These are phyloP conservation scores for Dryas octopetala DNA, from an alignment of 306 rosid species.

Conservation along the genomic window DNA sequence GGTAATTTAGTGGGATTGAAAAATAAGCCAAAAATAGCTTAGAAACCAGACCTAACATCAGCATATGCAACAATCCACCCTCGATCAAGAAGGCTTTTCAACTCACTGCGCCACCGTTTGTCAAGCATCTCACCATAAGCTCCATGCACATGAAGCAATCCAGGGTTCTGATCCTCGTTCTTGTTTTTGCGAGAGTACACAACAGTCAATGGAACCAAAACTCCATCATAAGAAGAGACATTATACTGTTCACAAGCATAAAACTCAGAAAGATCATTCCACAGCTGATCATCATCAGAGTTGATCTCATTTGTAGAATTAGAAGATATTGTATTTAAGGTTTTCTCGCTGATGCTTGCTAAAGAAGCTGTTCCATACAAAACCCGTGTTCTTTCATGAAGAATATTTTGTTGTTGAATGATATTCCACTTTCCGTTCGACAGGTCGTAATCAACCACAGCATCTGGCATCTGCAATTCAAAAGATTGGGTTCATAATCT, in stretches of 20 bases:
- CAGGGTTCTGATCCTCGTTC: constrained; percentile 61
- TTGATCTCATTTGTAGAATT: constrained; percentile 39
- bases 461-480: constrained; percentile 88
- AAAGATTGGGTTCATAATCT: constrained; percentile 17
- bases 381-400: constrained; percentile 76
- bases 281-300: constrained; percentile 53
- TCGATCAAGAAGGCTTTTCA: constrained; percentile 93
- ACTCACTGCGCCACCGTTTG: constrained; percentile 80
- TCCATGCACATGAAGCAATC: constrained; percentile 88
- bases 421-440: constrained; percentile 77
- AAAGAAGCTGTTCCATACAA: constrained; percentile 68
- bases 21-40: constrained; percentile 12
- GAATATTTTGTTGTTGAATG: constrained; percentile 90
- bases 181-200: constrained; percentile 59
- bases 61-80: constrained; percentile 94
- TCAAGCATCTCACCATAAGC: constrained; percentile 89
- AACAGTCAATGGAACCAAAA: constrained; percentile 72
- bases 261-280: constrained; percentile 87
- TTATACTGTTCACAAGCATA: constrained; percentile 73
- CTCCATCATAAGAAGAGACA: constrained; percentile 73
- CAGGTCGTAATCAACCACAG: constrained; percentile 91
- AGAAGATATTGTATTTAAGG: constrained; percentile 32
- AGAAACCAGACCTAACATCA: constrained; percentile 74
- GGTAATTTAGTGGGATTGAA: neutral
- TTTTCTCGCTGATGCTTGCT: constrained; percentile 36